Conservation (phyloP, 306 rosid genomes). For the Lathyrus oleraceus region DNA sequence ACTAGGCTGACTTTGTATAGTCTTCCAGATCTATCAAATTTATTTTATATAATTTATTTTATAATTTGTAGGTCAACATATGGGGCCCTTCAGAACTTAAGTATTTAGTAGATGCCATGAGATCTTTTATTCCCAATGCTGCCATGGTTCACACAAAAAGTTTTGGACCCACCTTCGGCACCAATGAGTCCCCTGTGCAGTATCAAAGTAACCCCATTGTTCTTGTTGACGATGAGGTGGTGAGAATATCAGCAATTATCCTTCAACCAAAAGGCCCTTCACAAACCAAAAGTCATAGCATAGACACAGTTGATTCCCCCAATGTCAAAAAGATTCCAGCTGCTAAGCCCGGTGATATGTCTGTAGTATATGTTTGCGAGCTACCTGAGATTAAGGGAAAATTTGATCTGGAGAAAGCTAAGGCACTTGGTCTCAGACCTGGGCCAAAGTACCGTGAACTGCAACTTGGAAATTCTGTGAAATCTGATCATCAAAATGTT, state of each 20-base stretch:
- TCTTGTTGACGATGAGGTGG: constrained; percentile 78
- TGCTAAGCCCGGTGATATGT: constrained; percentile 78
- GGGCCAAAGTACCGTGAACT: constrained; percentile 83
- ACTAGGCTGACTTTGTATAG: constrained; percentile 20
- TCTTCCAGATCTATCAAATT: constrained; percentile 14
- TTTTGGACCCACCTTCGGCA: constrained; percentile 58
- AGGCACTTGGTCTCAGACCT: constrained; percentile 70
- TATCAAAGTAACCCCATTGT: constrained; percentile 60
- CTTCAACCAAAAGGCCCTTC: constrained; percentile 49
- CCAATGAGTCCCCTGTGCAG: constrained; percentile 35
- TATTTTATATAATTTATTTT: constrained; percentile 29
- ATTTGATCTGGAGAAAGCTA: constrained; percentile 76
- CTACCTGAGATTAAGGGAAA: constrained; percentile 89
- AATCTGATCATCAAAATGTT: constrained; percentile 68
- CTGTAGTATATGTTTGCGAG: constrained; percentile 85
- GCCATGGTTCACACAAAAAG: constrained; percentile 95
- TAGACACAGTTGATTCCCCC: constrained; percentile 39
- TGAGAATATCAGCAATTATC: constrained; percentile 82
- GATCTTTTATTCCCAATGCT: constrained; percentile 80
- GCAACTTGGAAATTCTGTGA: constrained; percentile 81
- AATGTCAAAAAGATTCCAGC: constrained; percentile 32
- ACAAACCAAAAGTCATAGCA: constrained; percentile 33
- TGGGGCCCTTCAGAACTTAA: constrained; percentile 93
- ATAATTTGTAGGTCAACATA: constrained; percentile 64
- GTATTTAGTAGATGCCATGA: constrained; percentile 86